Percentiles rank a stretch among this genome's conserved stretches.
Conservation (phyloP, 1,284 basidiomycete genomes). For the Cutaneotrichosporon sp. region DNA sequence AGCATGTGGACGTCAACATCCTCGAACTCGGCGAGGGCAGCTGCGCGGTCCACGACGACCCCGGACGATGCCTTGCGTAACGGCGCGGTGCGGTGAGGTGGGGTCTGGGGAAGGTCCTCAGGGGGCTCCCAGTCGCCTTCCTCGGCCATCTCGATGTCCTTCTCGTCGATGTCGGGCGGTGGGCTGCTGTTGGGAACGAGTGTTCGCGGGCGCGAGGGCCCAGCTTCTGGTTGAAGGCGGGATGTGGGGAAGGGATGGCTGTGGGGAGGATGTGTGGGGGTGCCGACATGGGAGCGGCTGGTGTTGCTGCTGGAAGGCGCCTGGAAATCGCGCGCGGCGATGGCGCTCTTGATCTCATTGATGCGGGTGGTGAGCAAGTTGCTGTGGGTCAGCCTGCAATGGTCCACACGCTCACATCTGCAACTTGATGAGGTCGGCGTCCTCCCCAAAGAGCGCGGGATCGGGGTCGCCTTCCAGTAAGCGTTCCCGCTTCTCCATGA, state of each 20-base stretch:
- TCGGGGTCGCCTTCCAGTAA: conserved; percentile 14
- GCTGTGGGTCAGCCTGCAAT: conserved; percentile 19
- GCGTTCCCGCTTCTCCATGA: conserved; percentile 29
- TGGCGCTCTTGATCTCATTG: conserved; percentile 39
- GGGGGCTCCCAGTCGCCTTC: conserved; percentile 10
- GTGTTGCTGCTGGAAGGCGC: conserved; percentile 35
- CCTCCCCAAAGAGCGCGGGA: conserved; percentile 32
- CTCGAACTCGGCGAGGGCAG: conserved; percentile 30
- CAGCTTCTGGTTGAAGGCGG: conserved; percentile 6
- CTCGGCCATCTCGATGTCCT: conserved; percentile 37
- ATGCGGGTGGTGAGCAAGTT: conserved; percentile 35
- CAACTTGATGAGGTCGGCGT: conserved; percentile 39
- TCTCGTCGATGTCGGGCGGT: conserved; percentile 30
- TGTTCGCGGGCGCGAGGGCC: conserved; percentile 11
- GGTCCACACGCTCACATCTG: conserved; percentile 44
- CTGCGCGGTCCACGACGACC: not conserved
- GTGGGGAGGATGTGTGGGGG: conserved; percentile 3
- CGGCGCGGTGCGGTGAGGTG: not conserved
- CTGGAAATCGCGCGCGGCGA: conserved; percentile 24
- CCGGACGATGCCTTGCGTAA: not conserved
- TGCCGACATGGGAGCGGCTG: not conserved
- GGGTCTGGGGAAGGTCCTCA: conserved; percentile 21
- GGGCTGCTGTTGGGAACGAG: conserved; percentile 19
- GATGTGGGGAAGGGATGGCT: conserved; percentile 10
- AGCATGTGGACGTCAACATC: conserved; percentile 30